Base-by-base conservation (phyloP, 2,329 filamentous ascomycete species). In the Xylariaceae sp. region DNA sequence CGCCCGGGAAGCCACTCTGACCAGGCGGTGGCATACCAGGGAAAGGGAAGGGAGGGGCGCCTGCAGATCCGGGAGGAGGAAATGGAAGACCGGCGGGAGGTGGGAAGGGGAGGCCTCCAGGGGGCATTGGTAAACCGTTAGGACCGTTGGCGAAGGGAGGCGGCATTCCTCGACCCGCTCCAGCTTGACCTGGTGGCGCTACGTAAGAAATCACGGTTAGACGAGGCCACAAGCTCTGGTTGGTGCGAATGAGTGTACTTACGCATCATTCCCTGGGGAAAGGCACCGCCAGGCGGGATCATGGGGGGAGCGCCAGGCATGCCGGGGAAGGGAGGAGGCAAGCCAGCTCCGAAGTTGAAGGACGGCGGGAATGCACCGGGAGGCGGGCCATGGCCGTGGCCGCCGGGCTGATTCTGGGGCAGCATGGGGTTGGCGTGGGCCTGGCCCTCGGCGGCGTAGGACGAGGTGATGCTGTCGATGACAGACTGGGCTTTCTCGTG, bases 401-500 rank as follows among this genome's bases (percentile, higher is more conserved):
- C 74, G 55, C 78, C 77, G 44, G 81, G 81, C 66, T 85, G 84
- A 70, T 84, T 84, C 64, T 84, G 81, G 11, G 77, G 80, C 43
- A 92, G 82, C 83, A 94, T 90, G 45, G 88, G 91, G 70, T 95
- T 96, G 54, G 83, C 83, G 64, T 85, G 83, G 57, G 86, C 84
- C 70, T 96, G 90, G 63, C 94, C 94, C 74, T 95, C 94, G 60
- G 90, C 90, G 57, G 89, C 89, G 74, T 99, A 97, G 36, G 91
- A 96, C 39, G 85, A 89, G 39, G 94, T 97, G 71, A 99, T 99
- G 62, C 87, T 92, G 75, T 99, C 94, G 68, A 99, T 99, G 62
- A 99, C 94, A 44, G 88, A 94, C 73, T 99, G 94, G 52, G 94
- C 92, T 75, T 97, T 96, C 74, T 97, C 94, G 71, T 96, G 92